Percentiles rank a stretch among this genome's conserved stretches.
These are phyloP conservation scores for Pterulicium gracile DNA, from an alignment of 1,284 basidiomycete genomes.

Conservation along the genomic window DNA sequence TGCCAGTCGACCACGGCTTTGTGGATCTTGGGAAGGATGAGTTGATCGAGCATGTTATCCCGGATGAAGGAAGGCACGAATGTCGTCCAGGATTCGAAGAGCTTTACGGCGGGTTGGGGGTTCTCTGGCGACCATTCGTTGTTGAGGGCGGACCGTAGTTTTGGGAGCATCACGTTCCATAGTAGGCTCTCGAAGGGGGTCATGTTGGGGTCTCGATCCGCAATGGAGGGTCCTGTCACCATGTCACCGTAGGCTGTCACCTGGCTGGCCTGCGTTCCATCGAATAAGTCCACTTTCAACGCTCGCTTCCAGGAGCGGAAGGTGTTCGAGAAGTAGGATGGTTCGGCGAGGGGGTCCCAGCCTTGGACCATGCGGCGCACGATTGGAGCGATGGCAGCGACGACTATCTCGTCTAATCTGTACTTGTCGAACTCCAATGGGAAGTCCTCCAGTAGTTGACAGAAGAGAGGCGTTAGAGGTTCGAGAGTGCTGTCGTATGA, in stretches of 20 bases:
- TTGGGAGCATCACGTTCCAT: conserved; percentile 93
- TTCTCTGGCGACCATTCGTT: conserved; percentile 83
- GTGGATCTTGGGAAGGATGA: conserved; percentile 86
- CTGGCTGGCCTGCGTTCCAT: conserved; percentile 31
- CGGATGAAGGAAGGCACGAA: conserved; percentile 85
- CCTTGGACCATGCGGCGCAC: conserved; percentile 55
- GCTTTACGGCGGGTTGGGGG: conserved; percentile 65
- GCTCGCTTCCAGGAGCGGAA: conserved; percentile 65
- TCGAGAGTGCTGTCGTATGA: conserved; percentile 62
- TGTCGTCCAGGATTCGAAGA: conserved; percentile 84
- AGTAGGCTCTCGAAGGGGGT: conserved; percentile 91
- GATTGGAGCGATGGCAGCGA: conserved; percentile 79
- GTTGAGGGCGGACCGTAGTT: conserved; percentile 84
- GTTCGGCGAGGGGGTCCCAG: conserved; percentile 70
- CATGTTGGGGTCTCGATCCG: conserved; percentile 45
- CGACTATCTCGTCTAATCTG: conserved; percentile 82
- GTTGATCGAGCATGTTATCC: conserved; percentile 94
- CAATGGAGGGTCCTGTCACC: conserved; percentile 17
- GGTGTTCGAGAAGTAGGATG: conserved; percentile 45
- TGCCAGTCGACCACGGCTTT: conserved; percentile 83
- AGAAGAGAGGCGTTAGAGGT: conserved; percentile 60
- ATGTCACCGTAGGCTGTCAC: conserved; percentile 48
- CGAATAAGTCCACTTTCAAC: conserved; percentile 41
- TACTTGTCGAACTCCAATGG: conserved; percentile 72
- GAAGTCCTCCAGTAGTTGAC: conserved; percentile 62